phyloP scores from a whole-genome alignment of 1,284 basidiomycete genomes.

The Trichosporon asahii region DNA sequence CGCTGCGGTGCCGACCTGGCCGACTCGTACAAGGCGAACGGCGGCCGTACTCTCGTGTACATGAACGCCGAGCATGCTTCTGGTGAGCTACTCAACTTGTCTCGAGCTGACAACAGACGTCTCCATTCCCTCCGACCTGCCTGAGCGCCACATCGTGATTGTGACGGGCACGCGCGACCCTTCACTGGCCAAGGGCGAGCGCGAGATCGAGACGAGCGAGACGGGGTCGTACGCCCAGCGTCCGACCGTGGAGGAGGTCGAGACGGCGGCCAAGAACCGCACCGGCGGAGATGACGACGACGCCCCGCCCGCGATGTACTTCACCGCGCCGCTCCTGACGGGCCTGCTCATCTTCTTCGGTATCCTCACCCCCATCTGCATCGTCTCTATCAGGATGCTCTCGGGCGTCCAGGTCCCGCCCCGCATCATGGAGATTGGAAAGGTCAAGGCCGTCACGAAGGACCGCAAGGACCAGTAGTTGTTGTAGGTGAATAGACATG shows the following conservation, averaged over 20 bases:
- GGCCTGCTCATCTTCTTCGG: conserved; percentile 66
- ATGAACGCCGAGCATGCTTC: conserved; percentile 16
- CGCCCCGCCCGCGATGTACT: conserved; percentile 47
- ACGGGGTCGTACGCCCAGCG: conserved; percentile 13
- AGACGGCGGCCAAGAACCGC: conserved; percentile 32
- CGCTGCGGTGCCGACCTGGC: conserved; percentile 39
- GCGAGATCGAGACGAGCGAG: conserved; percentile 11
- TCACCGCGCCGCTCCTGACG: conserved; percentile 74
- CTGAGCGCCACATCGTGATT: conserved; percentile 33
- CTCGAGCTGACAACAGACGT: conserved; percentile 18
- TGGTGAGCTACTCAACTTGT: conserved; percentile 4
- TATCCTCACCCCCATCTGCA: conserved; percentile 66
- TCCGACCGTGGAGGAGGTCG: conserved; percentile 14
- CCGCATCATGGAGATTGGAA: conserved; percentile 49
- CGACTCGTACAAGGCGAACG: conserved; percentile 14
- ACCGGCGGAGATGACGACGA: conserved; percentile 49
- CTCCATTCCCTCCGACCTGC: conserved; percentile 22
- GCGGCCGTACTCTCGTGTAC: conserved; percentile 16
- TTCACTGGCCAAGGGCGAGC: conserved; percentile 18
- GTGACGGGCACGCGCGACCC: conserved; percentile 39
- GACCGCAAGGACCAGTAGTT: conserved; percentile 74
- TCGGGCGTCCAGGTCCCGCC: conserved; percentile 67
- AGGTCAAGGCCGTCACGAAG: conserved; percentile 54
- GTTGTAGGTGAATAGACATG: background rate
- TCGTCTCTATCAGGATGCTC: conserved; percentile 65